Percentiles rank a stretch among this genome's conserved stretches.
Conservation (phyloP, 2,329 filamentous ascomycete species). For the Endocalyx cinctus region DNA sequence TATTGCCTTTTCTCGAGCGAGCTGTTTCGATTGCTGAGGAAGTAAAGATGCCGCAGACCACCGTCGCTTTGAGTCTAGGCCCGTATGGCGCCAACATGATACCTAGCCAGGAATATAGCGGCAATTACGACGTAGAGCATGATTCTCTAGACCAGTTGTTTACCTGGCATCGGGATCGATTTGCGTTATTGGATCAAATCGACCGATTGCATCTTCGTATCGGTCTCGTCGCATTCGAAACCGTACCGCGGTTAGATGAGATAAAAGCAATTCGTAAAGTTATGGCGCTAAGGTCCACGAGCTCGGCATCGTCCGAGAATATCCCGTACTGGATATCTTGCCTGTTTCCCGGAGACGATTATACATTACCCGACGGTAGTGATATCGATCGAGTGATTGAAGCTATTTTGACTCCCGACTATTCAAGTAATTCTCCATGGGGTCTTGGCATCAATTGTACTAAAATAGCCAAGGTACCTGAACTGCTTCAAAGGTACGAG, state of each 20-base stretch:
- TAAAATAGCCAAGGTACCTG: constrained; percentile 57
- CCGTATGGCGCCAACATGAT: constrained; percentile 65
- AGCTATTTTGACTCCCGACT: constrained; percentile 20
- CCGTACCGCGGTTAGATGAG: constrained; percentile 59
- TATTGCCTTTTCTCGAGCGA: constrained; percentile 37
- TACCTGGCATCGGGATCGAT: constrained; percentile 53
- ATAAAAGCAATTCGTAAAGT: constrained; percentile 51
- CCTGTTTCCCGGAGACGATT: constrained; percentile 47
- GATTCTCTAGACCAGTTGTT: constrained; percentile 38
- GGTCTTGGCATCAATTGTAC: constrained; percentile 67
- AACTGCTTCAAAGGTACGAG: constrained; percentile 52
- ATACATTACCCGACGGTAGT: constrained; percentile 54
- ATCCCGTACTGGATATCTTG: constrained; percentile 57
- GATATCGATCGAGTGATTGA: constrained; percentile 35
- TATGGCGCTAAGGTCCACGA: constrained; percentile 27
- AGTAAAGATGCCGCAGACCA: constrained; percentile 25
- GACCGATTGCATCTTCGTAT: constrained; percentile 35
- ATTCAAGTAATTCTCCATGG: constrained; percentile 40
- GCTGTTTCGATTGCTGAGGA: constrained; percentile 40
- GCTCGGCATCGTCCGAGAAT: constrained; percentile 14
- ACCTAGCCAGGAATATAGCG: constrained; percentile 62
- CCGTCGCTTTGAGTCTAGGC: constrained; percentile 56
- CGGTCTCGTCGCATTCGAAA: constrained; percentile 60
- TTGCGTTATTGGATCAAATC: constrained; percentile 45
- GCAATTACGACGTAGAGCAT: constrained; percentile 50